Percentiles rank a stretch among this genome's conserved stretches.
Evolutionary conservation across 208 protist genomes (phyloP).

Genomic region (Perkinsela sp.): DNA sequence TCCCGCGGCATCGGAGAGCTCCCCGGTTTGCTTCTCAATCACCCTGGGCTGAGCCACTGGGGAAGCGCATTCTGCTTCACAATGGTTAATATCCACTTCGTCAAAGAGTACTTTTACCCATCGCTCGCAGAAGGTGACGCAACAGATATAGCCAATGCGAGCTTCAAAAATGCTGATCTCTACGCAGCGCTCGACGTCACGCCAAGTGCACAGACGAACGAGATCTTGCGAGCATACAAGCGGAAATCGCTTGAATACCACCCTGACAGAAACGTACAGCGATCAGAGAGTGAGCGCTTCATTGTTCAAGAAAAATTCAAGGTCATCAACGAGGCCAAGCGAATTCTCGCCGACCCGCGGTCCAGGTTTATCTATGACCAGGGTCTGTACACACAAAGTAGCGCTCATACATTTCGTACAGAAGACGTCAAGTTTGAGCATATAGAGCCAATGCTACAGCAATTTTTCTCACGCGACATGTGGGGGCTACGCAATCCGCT

Average conservation of each 20-base stretch:
- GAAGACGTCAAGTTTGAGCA: background rate
- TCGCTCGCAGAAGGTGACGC: background rate
- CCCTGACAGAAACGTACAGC: background rate
- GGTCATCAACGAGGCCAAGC: background rate
- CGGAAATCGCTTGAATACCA: background rate
- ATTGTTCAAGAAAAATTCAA: background rate
- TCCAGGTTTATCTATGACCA: background rate
- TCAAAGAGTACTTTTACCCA: background rate
- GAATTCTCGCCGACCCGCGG: background rate
- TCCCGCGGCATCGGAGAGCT: background rate
- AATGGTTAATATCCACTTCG: background rate
- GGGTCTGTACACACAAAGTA: background rate
- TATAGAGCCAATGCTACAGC: background rate
- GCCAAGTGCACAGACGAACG: background rate
- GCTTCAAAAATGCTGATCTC: background rate
- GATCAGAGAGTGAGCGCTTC: background rate
- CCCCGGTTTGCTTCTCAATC: background rate
- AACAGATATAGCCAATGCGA: background rate
- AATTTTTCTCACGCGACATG: background rate
- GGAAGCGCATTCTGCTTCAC: background rate
- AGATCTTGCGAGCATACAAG: background rate
- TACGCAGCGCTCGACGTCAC: background rate
- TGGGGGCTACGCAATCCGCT: background rate
- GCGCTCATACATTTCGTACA: background rate
- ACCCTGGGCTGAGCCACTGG: background rate